A percentile compares a stretch with the other conserved stretches of the same genome.
Conservation (phyloP, 75 land plant genomes). For the Chamaecyparis obtusa region DNA sequence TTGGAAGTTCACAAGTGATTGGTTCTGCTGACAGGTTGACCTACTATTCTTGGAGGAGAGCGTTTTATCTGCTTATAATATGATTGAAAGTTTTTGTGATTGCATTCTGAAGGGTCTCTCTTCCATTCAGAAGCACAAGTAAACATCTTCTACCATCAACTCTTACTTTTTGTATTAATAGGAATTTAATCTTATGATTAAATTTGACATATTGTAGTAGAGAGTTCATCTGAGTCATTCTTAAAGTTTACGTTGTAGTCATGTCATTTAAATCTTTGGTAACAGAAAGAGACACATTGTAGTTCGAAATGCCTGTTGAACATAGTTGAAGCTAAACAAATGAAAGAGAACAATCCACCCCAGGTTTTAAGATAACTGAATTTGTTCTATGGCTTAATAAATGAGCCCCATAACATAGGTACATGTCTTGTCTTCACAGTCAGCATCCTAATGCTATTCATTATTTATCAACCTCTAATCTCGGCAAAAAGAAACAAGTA, state of each 20-base stretch:
- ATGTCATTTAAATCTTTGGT: background rate
- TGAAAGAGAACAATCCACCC: too few species aligned
- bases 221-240: background rate
- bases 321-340: too few species aligned
- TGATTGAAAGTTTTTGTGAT: constrained; percentile 39
- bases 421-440: too few species aligned
- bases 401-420: too few species aligned
- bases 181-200: background rate
- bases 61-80: constrained; percentile 38
- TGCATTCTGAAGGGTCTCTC: constrained; percentile 31
- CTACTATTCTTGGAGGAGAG: constrained; percentile 35
- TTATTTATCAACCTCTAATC: too few species aligned
- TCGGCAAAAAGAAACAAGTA: too few species aligned
- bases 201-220: background rate
- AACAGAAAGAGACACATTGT: too few species aligned
- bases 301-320: too few species aligned
- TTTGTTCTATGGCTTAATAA: too few species aligned
- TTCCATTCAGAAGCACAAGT: constrained; percentile 47
- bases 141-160: background rate
- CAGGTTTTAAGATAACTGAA: too few species aligned
- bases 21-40: constrained; percentile 44
- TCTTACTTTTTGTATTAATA: background rate
- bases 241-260: background rate
- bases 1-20: background rate
- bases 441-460: too few species aligned